phyloP scores from a whole-genome alignment of 306 rosid genomes.

The Gastrolobium bilobum region DNA sequence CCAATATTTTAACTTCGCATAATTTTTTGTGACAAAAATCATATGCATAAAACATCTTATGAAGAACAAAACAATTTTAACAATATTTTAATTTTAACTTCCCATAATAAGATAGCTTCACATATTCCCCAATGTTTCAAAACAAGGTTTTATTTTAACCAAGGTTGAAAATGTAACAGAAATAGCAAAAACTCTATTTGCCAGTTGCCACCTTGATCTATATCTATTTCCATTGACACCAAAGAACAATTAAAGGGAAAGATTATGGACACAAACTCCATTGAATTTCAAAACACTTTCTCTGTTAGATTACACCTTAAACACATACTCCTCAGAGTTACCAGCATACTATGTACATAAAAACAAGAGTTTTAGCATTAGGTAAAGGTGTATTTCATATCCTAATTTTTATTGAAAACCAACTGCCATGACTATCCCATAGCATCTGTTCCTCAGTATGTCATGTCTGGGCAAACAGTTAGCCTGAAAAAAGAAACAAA shows the following conservation, averaged over 20 bases:
- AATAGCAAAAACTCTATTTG: slow-evolving; percentile 2
- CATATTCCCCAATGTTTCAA: slow-evolving; percentile 2
- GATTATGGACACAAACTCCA: slow-evolving; percentile 14
- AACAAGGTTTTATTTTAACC: slow-evolving; percentile 11
- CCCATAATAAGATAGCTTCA: not conserved
- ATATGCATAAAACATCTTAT: slow-evolving; percentile 1
- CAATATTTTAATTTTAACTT: not conserved
- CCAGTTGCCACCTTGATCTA: slow-evolving; percentile 22
- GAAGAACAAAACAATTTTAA: not conserved
- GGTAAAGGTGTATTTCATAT: slow-evolving; percentile 42
- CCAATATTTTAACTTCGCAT: too few species aligned
- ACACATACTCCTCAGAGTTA: slow-evolving; percentile 21
- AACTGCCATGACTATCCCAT: slow-evolving; percentile 40
- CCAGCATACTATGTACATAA: slow-evolving; percentile 31
- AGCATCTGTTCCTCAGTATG: slow-evolving; percentile 73
- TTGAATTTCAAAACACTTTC: slow-evolving; percentile 21
- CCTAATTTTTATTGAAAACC: slow-evolving; percentile 43
- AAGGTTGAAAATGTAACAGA: not conserved
- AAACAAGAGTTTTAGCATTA: slow-evolving; percentile 40
- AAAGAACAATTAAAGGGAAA: not conserved
- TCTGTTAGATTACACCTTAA: slow-evolving; percentile 35
- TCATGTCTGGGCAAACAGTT: slow-evolving; percentile 57
- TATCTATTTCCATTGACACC: slow-evolving; percentile 1
- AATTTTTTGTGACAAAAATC: not conserved
- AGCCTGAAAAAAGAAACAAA: slow-evolving; percentile 44